Percentiles rank a stretch among this genome's conserved stretches.
Evolutionary conservation across 495 filamentous ascomycete species (phyloP).

Genomic region (Cenococcum geophilum): DNA sequence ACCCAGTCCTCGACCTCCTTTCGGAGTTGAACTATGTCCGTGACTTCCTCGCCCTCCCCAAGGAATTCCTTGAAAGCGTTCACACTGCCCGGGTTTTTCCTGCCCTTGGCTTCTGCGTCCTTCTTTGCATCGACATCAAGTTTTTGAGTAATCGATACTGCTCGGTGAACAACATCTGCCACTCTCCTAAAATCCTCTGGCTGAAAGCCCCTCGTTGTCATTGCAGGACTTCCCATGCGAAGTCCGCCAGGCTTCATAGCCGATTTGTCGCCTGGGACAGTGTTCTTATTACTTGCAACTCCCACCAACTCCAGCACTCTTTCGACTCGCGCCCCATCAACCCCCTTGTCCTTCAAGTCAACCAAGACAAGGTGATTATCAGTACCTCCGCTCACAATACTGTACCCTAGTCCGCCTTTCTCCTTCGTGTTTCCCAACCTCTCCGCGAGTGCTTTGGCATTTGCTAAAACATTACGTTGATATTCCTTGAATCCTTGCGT

Average conservation of each 20-base stretch:
- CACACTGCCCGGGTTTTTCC: conserved; percentile 72
- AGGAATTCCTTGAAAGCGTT: conserved; percentile 82
- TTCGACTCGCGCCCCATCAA: conserved; percentile 95
- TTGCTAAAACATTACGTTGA: conserved; percentile 85
- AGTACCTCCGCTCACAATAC: conserved; percentile 91
- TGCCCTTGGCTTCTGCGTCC: conserved; percentile 65
- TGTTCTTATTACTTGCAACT: conserved; percentile 99
- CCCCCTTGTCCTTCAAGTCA: conserved; percentile 68
- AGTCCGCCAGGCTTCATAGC: conserved; percentile 92
- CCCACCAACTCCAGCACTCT: conserved; percentile 95
- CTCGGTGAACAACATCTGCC: conserved; percentile 87
- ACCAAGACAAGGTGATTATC: conserved; percentile 99
- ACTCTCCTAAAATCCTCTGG: conserved; percentile 84
- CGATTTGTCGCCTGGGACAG: conserved; percentile 95
- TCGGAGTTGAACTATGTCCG: conserved; percentile 79
- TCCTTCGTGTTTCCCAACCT: conserved; percentile 57
- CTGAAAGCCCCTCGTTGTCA: conserved; percentile 90
- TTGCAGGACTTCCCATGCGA: conserved; percentile 92
- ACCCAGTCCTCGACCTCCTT: conserved; percentile 96
- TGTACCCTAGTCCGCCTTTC: conserved; percentile 62
- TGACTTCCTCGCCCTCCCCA: conserved; percentile 71
- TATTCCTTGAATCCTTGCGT: conserved; percentile 94
- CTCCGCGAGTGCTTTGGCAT: conserved; percentile 81
- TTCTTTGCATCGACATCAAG: conserved; percentile 75
- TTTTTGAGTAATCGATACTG: conserved; percentile 74